These are phyloP conservation scores for Aegilops speltoides DNA, from an alignment of 176 grass and related monocot genomes.

Conservation along the genomic window DNA sequence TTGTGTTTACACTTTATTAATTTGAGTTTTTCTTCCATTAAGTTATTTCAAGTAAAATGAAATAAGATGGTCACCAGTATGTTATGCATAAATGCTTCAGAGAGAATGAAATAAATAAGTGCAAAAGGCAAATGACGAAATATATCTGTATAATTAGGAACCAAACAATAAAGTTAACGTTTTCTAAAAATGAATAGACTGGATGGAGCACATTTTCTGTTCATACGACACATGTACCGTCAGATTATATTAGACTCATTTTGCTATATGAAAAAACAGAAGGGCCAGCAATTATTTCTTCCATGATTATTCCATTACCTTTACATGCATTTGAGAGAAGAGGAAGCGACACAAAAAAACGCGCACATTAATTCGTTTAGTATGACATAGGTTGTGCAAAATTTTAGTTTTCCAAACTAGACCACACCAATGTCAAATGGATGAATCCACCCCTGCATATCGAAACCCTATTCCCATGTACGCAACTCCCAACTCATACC, in stretches of 20 bases:
- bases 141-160: background rate
- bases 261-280: slow-evolving; percentile 5
- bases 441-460: background rate
- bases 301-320: background rate
- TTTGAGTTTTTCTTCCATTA: background rate
- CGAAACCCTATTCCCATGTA: background rate
- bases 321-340: background rate
- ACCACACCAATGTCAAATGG: background rate
- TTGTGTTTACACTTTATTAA: background rate
- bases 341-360: background rate
- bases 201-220: background rate
- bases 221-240: background rate
- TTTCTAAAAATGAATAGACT: background rate
- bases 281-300: background rate
- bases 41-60: background rate
- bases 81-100: background rate
- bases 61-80: background rate
- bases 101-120: background rate
- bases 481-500: background rate
- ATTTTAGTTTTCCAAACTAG: background rate
- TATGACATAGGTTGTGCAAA: background rate
- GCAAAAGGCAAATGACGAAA: background rate
- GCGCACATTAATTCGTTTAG: background rate
- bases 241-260: background rate
- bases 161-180: background rate